Conservation (phyloP, 1,284 basidiomycete species). For the Takashimella tepidaria region DNA sequence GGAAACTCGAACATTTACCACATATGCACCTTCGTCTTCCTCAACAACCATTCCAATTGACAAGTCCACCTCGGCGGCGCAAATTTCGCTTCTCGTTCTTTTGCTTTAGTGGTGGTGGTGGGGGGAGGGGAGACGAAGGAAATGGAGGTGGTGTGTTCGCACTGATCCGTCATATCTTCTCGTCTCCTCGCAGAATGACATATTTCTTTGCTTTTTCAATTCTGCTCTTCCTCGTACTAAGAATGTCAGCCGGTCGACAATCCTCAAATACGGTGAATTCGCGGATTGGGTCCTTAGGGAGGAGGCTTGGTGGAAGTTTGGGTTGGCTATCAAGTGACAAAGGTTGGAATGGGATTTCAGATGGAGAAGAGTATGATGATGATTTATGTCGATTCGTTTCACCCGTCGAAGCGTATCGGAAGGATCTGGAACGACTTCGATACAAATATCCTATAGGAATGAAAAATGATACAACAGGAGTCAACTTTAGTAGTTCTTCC, state of each 20-base stretch:
- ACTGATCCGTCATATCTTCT: background rate
- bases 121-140: background rate
- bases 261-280: background rate
- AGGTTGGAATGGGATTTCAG: background rate
- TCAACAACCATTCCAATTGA: background rate
- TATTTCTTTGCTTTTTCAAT: background rate
- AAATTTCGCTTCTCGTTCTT: background rate
- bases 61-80: background rate
- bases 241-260: background rate
- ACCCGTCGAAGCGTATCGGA: conserved; percentile 37
- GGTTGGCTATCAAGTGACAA: background rate
- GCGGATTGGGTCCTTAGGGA: background rate
- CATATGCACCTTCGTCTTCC: background rate
- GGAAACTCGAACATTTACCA: background rate
- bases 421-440: conserved; percentile 32
- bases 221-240: background rate
- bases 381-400: conserved; percentile 34
- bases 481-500: background rate
- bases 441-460: conserved; percentile 10
- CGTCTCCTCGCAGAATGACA: background rate
- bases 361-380: background rate
- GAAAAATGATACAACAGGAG: conserved; percentile 1
- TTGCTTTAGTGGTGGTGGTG: background rate
- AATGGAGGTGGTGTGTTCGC: background rate
- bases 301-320: too few species aligned